Percentiles rank a stretch among this genome's conserved stretches.
phyloP scores from a whole-genome alignment of 331 rosid genomes.

The Erythrophleum ivorense region DNA sequence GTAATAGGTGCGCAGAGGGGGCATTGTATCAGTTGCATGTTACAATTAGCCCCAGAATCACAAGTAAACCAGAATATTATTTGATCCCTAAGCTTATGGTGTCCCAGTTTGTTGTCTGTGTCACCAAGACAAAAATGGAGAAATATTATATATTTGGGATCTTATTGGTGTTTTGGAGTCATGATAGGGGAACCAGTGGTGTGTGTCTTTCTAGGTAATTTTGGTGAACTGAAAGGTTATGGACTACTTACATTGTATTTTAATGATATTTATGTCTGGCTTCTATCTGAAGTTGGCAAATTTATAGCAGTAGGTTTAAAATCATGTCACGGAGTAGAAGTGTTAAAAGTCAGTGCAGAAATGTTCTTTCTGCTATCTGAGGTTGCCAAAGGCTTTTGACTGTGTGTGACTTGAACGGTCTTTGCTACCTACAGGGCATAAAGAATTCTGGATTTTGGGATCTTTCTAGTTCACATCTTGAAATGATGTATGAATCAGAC shows the following conservation, averaged over 20 bases:
- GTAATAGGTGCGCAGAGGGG: too few species aligned
- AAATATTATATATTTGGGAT: constrained; percentile 13
- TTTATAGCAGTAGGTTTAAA: constrained; percentile 2
- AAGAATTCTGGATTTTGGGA: constrained; percentile 8
- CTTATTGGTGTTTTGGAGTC: constrained; percentile 1
- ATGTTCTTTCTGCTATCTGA: constrained; percentile 21
- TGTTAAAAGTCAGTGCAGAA: constrained; percentile 23
- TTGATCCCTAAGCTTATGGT: constrained; percentile 20
- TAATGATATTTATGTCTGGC: constrained; percentile 33
- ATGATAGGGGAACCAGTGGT: background rate
- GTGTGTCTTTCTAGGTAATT: constrained; percentile 11
- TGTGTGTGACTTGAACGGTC: constrained; percentile 12
- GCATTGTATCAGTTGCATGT: background rate
- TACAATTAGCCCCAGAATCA: constrained; percentile 1
- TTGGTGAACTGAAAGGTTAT: constrained; percentile 31
- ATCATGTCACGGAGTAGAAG: constrained; percentile 3
- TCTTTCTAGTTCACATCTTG: constrained; percentile 1
- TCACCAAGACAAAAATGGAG: constrained; percentile 12
- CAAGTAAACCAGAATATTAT: constrained; percentile 10
- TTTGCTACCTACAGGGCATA: constrained; percentile 19
- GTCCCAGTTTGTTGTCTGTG: constrained; percentile 6
- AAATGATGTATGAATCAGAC: constrained; percentile 21
- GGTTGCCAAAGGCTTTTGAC: constrained; percentile 25
- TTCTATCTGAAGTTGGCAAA: constrained; percentile 15
- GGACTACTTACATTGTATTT: constrained; percentile 12